These are phyloP conservation scores for Xylaria castorea DNA, from an alignment of 495 filamentous ascomycete genomes.

Conservation along the genomic window DNA sequence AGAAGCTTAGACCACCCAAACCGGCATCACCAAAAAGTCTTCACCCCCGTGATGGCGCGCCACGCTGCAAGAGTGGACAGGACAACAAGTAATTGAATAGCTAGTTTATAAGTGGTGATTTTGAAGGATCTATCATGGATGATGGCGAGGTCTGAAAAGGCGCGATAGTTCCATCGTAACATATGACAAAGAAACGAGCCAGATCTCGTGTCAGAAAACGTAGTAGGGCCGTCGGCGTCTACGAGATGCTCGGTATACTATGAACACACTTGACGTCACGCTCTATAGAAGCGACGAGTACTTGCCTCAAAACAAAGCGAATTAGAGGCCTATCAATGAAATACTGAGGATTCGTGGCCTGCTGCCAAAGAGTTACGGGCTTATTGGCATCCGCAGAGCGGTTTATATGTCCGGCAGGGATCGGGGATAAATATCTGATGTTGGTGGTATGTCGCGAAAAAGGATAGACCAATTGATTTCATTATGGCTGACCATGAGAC, in stretches of 20 bases:
- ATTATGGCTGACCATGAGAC: neutral
- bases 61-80: neutral
- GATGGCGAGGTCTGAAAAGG: neutral
- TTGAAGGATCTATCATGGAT: neutral
- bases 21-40: neutral
- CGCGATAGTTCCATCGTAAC: neutral
- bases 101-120: neutral
- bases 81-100: neutral
- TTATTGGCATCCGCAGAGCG: too few species aligned
- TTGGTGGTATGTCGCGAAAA: neutral
- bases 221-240: neutral
- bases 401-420: neutral
- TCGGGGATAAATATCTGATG: neutral
- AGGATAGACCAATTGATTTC: neutral
- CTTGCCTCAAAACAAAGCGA: neutral
- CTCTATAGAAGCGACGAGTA: neutral
- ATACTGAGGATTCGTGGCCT: neutral
- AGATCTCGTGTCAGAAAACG: neutral
- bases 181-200: neutral
- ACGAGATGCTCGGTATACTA: neutral
- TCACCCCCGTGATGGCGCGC: neutral
- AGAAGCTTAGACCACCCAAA: neutral
- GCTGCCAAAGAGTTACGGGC: neutral
- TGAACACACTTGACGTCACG: neutral
- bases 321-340: neutral